Percentiles rank a stretch among this genome's conserved stretches.
These are phyloP conservation scores for Nicotiana benthamiana DNA, from an alignment of 257 asterid species.

Conservation along the genomic window DNA sequence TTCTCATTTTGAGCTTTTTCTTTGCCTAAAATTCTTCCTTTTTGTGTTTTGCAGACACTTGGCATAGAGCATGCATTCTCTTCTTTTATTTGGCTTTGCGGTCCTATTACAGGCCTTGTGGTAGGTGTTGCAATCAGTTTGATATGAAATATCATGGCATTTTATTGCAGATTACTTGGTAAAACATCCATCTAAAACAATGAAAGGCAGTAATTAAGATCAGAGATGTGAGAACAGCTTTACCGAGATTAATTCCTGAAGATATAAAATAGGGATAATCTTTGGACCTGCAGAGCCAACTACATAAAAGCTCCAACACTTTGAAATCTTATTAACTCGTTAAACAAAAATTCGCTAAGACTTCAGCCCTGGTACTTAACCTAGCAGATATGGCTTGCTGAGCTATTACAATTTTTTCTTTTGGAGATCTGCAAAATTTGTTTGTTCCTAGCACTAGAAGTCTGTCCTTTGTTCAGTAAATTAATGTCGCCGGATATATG, in stretches of 20 bases:
- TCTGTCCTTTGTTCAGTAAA: neutral
- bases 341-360: neutral
- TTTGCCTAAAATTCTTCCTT: constrained; percentile 16
- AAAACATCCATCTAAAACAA: neutral
- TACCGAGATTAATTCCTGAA: neutral
- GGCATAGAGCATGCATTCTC: constrained; percentile 95
- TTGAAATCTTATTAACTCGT: neutral
- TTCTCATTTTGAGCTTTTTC: constrained; percentile 12
- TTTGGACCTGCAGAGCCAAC: neutral
- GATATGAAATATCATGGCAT: constrained; percentile 1
- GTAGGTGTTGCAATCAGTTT: constrained; percentile 36
- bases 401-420: neutral
- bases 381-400: neutral
- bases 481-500: neutral
- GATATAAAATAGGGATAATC: neutral
- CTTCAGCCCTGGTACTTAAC: neutral
- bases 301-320: neutral
- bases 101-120: constrained; percentile 99
- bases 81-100: constrained; percentile 99
- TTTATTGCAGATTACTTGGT: neutral
- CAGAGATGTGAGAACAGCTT: neutral
- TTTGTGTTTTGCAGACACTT: constrained; percentile 67
- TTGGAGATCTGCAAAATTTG: neutral
- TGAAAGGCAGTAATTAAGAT: neutral
- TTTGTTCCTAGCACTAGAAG: neutral